phyloP scores from a whole-genome alignment of 352 stramenopile genomes.

The Nothophytophthora sp. region DNA sequence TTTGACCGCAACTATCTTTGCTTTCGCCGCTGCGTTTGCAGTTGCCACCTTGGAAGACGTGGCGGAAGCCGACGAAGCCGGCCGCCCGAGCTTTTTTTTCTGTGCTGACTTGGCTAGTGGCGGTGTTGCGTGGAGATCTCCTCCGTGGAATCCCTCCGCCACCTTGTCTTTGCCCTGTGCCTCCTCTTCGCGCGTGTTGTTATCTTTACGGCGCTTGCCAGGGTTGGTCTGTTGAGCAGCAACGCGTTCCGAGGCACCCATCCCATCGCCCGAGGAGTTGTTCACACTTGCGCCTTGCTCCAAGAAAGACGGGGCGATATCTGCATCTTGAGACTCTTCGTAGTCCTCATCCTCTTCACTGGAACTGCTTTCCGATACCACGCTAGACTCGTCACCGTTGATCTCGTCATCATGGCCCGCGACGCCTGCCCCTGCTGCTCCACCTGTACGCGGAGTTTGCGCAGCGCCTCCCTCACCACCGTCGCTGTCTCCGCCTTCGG shows the following conservation, averaged over 20 bases:
- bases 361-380: constrained; percentile 8
- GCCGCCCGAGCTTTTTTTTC: background rate
- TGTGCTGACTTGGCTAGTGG: no score
- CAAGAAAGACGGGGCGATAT: no score
- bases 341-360: constrained; percentile 13
- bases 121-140: no score
- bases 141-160: background rate
- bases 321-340: background rate
- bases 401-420: background rate
- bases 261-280: constrained; percentile 1
- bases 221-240: no score
- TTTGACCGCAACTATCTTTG: background rate
- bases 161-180: constrained; percentile 4
- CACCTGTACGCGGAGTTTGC: background rate
- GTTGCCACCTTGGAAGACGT: no score
- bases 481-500: background rate
- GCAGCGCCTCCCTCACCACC: background rate
- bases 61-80: no score
- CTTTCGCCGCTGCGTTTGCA: no score
- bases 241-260: no score
- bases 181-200: background rate
- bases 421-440: background rate
- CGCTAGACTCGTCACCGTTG: constrained; percentile 1
- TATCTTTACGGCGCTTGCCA: no score
- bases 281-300: constrained; percentile 2